Conservation (phyloP, 768 basidiomycete species). For the Suillus cothurnatus region DNA sequence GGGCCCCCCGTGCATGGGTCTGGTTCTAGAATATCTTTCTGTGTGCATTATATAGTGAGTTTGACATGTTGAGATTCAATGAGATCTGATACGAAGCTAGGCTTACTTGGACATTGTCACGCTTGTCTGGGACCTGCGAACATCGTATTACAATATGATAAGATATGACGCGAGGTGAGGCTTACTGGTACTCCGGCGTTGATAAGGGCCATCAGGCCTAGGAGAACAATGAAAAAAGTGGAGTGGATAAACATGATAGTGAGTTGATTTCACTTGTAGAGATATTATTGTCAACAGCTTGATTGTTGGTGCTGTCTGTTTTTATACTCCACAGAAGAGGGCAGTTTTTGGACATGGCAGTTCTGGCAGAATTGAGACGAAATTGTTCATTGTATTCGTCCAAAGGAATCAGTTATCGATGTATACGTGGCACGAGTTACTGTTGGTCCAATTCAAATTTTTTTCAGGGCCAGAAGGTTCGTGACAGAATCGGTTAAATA, state of each 20-base stretch:
- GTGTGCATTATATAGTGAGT: too few species aligned
- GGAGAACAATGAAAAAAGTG: neutral
- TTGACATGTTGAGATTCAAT: too few species aligned
- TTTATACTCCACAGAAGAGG: neutral
- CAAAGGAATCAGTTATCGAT: neutral
- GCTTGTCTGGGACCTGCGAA: neutral
- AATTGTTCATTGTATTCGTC: neutral
- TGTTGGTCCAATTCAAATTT: neutral
- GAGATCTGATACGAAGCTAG: neutral
- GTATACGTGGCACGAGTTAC: neutral
- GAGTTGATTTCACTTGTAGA: neutral
- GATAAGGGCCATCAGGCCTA: neutral
- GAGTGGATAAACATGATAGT: neutral
- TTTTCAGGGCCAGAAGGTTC: neutral
- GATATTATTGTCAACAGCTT: neutral
- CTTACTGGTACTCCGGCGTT: neutral
- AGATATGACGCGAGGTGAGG: neutral
- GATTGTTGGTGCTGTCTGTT: neutral
- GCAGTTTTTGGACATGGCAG: neutral
- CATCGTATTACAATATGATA: neutral
- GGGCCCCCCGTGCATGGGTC: too few species aligned
- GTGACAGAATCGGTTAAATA: neutral
- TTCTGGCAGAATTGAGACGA: neutral
- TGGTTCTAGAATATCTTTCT: too few species aligned
- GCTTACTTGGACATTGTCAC: neutral